Conservation (phyloP, 179 eudicot species). For the Monotropa hypopitys region DNA sequence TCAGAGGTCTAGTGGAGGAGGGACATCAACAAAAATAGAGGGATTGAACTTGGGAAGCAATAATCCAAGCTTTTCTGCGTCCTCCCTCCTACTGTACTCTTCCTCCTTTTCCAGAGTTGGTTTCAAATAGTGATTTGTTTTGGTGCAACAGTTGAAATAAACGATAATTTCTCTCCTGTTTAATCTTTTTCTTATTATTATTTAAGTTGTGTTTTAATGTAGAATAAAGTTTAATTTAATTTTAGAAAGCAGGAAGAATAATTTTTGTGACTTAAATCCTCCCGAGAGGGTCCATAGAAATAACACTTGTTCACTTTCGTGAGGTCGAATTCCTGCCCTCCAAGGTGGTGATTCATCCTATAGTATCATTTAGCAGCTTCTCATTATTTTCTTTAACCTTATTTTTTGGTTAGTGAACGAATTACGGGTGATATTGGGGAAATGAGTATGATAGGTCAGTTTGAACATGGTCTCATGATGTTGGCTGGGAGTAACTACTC, state of each 20-base stretch:
- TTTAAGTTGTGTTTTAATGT: background rate
- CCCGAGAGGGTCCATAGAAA: too few relatives aligned
- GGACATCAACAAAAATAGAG: slow-evolving; percentile 31
- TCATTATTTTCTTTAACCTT: background rate
- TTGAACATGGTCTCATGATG: too few relatives aligned
- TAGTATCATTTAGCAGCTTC: background rate
- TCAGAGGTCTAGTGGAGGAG: slow-evolving; percentile 13
- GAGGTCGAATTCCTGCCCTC: too few relatives aligned
- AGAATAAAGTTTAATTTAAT: background rate
- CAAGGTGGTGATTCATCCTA: background rate
- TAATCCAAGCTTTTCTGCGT: slow-evolving; percentile 44
- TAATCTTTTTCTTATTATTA: background rate
- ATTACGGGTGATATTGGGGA: too few relatives aligned
- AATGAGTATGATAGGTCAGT: too few relatives aligned
- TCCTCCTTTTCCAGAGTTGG: slow-evolving; percentile 24
- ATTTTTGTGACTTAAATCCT: background rate
- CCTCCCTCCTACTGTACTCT: slow-evolving; percentile 34
- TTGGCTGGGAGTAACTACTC: too few relatives aligned
- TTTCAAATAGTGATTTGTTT: slow-evolving; percentile 10
- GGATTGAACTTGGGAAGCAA: slow-evolving; percentile 28
- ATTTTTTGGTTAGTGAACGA: background rate
- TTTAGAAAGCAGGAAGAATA: background rate
- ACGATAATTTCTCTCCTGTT: background rate
- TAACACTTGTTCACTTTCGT: too few relatives aligned
- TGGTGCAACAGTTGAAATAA: background rate